Evolutionary conservation across 1,284 basidiomycete genomes (phyloP).

Genomic region (Boletus sp.): DNA sequence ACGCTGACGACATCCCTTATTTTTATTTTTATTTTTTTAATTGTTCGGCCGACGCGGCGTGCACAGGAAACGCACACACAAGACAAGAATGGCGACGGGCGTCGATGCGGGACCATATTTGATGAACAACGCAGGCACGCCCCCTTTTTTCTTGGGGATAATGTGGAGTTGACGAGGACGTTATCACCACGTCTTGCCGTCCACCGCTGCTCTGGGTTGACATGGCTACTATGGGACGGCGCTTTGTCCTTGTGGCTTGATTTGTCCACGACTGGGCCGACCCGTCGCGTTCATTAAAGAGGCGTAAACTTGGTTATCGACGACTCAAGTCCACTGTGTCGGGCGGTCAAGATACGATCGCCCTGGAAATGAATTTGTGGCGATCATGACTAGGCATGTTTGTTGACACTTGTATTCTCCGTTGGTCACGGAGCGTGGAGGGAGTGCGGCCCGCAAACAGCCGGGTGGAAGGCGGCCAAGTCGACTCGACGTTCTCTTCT

Average conservation of each 20-base stretch:
- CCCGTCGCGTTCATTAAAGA: too few species aligned
- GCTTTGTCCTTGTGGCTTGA: too few species aligned
- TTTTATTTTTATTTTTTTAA: not conserved
- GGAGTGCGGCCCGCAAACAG: constrained; percentile 20
- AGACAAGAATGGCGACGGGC: constrained; percentile 17
- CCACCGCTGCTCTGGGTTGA: constrained; percentile 18
- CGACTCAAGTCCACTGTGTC: not conserved
- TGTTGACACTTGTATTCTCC: constrained; percentile 2
- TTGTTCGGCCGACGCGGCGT: not conserved
- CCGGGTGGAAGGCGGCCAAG: constrained; percentile 18
- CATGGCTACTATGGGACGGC: constrained; percentile 29
- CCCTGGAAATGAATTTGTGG: constrained; percentile 28
- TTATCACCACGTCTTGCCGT: constrained; percentile 15
- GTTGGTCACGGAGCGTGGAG: constrained; percentile 20
- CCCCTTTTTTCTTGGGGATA: constrained; percentile 12
- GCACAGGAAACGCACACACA: not conserved
- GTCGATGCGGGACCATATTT: constrained; percentile 12
- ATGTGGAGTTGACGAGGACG: constrained; percentile 14
- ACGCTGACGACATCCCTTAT: too few species aligned
- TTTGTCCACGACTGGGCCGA: too few species aligned
- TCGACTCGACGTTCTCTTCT: too few species aligned
- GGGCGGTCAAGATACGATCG: constrained; percentile 16
- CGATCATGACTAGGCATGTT: constrained; percentile 27
- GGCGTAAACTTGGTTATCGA: not conserved
- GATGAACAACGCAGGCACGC: constrained; percentile 9